Evolutionary conservation across 2,329 filamentous ascomycete genomes (phyloP).

Genomic region (Lachnellula subtilissima): DNA sequence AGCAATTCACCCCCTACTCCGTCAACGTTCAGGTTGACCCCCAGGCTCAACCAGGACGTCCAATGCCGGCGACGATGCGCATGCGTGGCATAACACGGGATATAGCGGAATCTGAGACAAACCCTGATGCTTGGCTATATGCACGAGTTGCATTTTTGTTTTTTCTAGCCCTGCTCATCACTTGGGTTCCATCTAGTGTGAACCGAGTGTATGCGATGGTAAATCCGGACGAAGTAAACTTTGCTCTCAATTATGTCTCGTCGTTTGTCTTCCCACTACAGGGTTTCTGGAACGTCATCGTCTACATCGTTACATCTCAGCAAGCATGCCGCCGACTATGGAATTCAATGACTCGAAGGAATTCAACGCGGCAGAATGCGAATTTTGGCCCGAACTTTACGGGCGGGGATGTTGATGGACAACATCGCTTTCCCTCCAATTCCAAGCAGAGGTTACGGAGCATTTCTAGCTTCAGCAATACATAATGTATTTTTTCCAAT

Average conservation of each 20-base stretch:
- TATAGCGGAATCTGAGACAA: conserved; percentile 2
- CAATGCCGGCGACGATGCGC: conserved; percentile 3
- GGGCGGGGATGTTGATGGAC: not conserved
- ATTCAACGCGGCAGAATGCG: not conserved
- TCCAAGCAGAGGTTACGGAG: conserved; percentile 8
- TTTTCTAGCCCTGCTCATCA: conserved; percentile 63
- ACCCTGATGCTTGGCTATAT: conserved; percentile 58
- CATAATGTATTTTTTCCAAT: not conserved
- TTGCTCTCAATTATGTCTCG: conserved; percentile 9
- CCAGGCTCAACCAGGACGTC: conserved; percentile 26
- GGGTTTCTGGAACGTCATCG: conserved; percentile 75
- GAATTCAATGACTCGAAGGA: not conserved
- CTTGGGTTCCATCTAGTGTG: conserved; percentile 45
- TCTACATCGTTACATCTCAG: conserved; percentile 68
- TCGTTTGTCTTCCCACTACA: conserved; percentile 44
- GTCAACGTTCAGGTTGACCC: conserved; percentile 8
- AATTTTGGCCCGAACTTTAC: not conserved
- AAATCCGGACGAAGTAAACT: not conserved
- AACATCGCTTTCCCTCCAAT: conserved; percentile 1
- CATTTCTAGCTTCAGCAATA: not conserved
- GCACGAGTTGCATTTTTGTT: conserved; percentile 64
- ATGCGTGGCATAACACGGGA: conserved; percentile 4
- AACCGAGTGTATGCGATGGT: conserved; percentile 11
- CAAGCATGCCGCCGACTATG: conserved; percentile 26
- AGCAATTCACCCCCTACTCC: not conserved